Evolutionary conservation across 2,329 filamentous ascomycete species (phyloP), one percentile per base, ranked within the genome.

Genomic region (Phoma sp.): DNA sequence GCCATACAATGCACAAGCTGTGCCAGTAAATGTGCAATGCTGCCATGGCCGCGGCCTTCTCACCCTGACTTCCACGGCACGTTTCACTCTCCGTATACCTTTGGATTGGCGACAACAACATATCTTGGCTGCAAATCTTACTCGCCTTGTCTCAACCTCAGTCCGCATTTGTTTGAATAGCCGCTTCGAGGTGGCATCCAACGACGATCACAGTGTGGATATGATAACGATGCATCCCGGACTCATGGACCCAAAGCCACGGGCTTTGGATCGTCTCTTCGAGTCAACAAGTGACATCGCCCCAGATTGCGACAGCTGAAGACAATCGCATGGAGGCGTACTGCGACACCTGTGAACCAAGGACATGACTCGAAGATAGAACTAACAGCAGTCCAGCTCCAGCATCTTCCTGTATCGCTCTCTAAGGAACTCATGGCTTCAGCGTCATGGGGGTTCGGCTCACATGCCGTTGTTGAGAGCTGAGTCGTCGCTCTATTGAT

Each of bases 71-170:
- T 7, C 7, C 17, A 33, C 34, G 46, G 45, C 21, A 45, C 34
- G 45, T 54, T 54, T 54, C 45, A 29, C 11, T 23, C 10, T n/a
- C 12, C 51, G 12, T 11, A 18, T 12, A 14, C 33, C 33, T 26
- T 21, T 15, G 37, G 45, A 17, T 36, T 49, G 51, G 51, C 51
- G 45, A 38, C 39, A 30, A 54, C 45, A 46, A 34, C 21, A 39
- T 20, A 23, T 33, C 51, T 54, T 49, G 51, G 51, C 51, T 54
- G 33, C 6, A 30, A 49, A 36, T 54, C 51, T 45, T 43, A 49
- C 46, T 43, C 45, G 34, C 29, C 39, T 49, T 46, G 46, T 54
- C 51, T 54, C 51, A 49, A 48, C 40, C 29, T 30, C 39, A 47
- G 29, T 28, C 51, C 29, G 45, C 34, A 34, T 49, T 36, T 7